Evolutionary conservation across 1,284 basidiomycete species (phyloP).

Genomic region (Agroathelia rolfsii): DNA sequence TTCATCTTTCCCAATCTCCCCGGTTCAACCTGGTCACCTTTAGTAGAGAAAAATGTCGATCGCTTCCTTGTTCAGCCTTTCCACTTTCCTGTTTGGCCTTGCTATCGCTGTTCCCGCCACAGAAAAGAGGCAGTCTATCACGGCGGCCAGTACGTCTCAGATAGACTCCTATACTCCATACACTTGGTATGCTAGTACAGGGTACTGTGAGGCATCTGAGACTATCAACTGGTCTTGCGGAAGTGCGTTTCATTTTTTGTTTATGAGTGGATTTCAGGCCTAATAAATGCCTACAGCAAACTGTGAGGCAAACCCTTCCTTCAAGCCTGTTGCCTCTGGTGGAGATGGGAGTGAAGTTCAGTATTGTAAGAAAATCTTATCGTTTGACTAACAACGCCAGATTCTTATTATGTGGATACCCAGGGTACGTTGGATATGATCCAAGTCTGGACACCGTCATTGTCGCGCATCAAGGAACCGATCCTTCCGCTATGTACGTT

Average conservation of each 20-base stretch:
- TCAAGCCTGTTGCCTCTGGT: constrained; percentile 28
- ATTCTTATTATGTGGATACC: too few relatives aligned
- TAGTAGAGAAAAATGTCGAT: too few relatives aligned
- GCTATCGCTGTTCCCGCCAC: constrained; percentile 16
- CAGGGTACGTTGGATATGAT: constrained; percentile 40
- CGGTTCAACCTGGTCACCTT: too few relatives aligned
- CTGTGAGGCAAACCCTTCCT: constrained; percentile 28
- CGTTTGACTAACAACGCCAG: too few relatives aligned
- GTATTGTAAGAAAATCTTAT: too few relatives aligned
- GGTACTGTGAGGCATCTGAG: constrained; percentile 36
- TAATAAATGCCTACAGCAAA: too few relatives aligned
- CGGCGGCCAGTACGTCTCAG: constrained; percentile 28
- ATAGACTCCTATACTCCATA: constrained; percentile 41
- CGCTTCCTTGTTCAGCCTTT: too few relatives aligned
- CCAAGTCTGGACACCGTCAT: constrained; percentile 31
- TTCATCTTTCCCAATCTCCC: too few relatives aligned
- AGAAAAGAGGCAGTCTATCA: constrained; percentile 24
- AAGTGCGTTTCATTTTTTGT: too few relatives aligned
- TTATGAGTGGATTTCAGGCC: too few relatives aligned
- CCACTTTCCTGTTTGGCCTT: too few relatives aligned
- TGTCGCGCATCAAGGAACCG: constrained; percentile 45
- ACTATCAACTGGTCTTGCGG: constrained; percentile 53
- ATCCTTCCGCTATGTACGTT: constrained; percentile 35
- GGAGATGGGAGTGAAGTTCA: constrained; percentile 29
- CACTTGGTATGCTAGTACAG: constrained; percentile 44